Evolutionary conservation across 2,329 filamentous ascomycete genomes (phyloP), one percentile per base, ranked within the genome.

Genomic region (Calonectria ilicicola): DNA sequence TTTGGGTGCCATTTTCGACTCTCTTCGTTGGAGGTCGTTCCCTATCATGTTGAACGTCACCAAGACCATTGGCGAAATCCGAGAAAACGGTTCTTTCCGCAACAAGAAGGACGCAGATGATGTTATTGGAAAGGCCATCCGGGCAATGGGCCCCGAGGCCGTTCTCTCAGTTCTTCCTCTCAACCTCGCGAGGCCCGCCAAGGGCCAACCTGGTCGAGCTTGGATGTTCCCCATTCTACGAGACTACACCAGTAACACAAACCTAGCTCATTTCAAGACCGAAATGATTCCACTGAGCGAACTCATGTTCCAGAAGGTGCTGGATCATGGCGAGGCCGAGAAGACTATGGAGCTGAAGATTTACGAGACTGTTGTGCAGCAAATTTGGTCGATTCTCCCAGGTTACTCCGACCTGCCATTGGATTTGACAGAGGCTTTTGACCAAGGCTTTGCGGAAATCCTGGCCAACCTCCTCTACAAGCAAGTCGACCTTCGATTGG

Each of bases 301-400:
- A 82, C 86, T 90, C 63, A 94, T 99, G 88, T 98, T 96, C 83
- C 95, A 98, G 82, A 92, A 91, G 76, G 94, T 98, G 6, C 87
- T 98, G 58, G 93, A 98, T 74, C 94, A 97, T 79, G 94, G 94
- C 17, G 87, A 91, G 26, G 92, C 91, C 17, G 94, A 96, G 81
- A 98, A 98, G 88, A 97, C 95, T 0, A 96, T 98, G 90, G 95
- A 98, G 83, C 91, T 97, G 81, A 99, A 99, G 88, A 97, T 99
- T 72, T 99, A 97, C 82, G 96, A 99, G 85, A 98, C 97, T 0
- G 88, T 99, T 5, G 95, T 99, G 10, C 94, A 97, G 77, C 97
- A 99, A 82, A 96, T 96, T 49, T 99, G 97, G 97, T 95, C 95
- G 0, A 93, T 94, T 65, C 89, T 99, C 19, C 96, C 97, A 0